Base-by-base conservation (phyloP, 2,329 filamentous ascomycete species). In the Didymella arachidicola region DNA sequence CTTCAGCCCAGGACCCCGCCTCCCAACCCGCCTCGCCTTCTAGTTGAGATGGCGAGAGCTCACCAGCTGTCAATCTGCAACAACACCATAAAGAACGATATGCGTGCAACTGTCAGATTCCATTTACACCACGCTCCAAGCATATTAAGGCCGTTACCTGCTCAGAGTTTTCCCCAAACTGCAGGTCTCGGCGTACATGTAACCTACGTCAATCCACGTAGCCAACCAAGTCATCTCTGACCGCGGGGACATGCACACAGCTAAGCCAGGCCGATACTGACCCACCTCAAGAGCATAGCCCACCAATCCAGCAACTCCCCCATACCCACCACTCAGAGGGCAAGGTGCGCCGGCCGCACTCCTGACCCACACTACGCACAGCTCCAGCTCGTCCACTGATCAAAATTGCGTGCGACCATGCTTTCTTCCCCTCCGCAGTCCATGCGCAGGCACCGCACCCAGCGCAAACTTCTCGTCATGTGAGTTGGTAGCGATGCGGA, bases 391-490 rank as follows among this genome's bases (percentile, higher is more conserved):
- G 70, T 75, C 73, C 69, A 71, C 71, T 70, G 73, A 75, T 72
- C 73, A 76, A 76, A 75, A 73, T 75, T 75, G 62, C 66, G 72
- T 76, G 74, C 72, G 72, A 73, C 69, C 63, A 67, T 66, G 59
- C 63, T 59, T 61, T 61, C 62, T 67, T 65, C 53, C 56, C 67
- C 70, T 71, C 72, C 67, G 63, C 71, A 64, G 59, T 57, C 68
- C 67, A 72, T 69, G 71, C 71, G 69, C 71, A 64, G 61, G 69
- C 70, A 69, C 65, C 67, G 66, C 70, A 72, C 74, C 75, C 74
- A 77, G 75, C 76, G 76, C 71, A 66, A 63, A 66, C 61, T 68
- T 67, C 57, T 61, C 64, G 73, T 78, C 76, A 78, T 75, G 77
- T 78, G 76, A 78, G 71, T 66, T 62, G 60, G 60, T 64, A 62